phyloP scores from a whole-genome alignment of 495 filamentous ascomycete genomes.

The Daldinia vernicosa region DNA sequence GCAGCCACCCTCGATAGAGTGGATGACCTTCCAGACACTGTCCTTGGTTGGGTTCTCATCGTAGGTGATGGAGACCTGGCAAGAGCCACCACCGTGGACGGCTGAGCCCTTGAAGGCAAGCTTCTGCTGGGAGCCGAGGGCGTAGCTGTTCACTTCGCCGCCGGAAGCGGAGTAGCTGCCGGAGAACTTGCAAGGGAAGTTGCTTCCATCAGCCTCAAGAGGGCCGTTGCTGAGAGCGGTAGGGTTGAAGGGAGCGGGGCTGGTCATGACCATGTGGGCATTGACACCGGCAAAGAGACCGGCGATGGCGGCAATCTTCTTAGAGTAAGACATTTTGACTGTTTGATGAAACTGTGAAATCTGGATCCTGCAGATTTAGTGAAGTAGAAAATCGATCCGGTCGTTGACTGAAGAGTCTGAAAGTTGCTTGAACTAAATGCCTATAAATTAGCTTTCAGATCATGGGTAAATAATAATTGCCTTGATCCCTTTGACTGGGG shows the following conservation, averaged over 20 bases:
- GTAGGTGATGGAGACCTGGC: slow-evolving; percentile 86
- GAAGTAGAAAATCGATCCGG: slow-evolving; percentile 39
- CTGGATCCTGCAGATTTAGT: slow-evolving; percentile 51
- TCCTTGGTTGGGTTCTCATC: slow-evolving; percentile 68
- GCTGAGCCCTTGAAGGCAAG: slow-evolving; percentile 70
- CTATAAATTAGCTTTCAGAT: not conserved
- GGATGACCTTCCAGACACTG: slow-evolving; percentile 79
- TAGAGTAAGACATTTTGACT: slow-evolving; percentile 52
- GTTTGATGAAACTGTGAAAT: slow-evolving; percentile 28
- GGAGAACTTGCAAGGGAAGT: slow-evolving; percentile 84
- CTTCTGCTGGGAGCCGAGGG: slow-evolving; percentile 63
- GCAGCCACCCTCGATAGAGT: slow-evolving; percentile 84
- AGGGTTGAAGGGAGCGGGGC: slow-evolving; percentile 74
- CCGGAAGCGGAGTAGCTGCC: slow-evolving; percentile 53
- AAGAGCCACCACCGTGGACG: slow-evolving; percentile 86
- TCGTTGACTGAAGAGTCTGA: slow-evolving; percentile 31
- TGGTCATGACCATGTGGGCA: slow-evolving; percentile 78
- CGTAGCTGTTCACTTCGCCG: slow-evolving; percentile 55
- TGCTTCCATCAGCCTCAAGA: slow-evolving; percentile 63
- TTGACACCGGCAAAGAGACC: slow-evolving; percentile 63
- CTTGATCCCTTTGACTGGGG: slow-evolving; percentile 6
- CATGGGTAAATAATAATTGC: not conserved
- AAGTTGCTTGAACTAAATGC: not conserved
- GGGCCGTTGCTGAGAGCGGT: slow-evolving; percentile 58
- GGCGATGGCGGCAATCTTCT: slow-evolving; percentile 46